Base-by-base conservation (phyloP, 1,284 basidiomycete species). In the Peniophora sp. region DNA sequence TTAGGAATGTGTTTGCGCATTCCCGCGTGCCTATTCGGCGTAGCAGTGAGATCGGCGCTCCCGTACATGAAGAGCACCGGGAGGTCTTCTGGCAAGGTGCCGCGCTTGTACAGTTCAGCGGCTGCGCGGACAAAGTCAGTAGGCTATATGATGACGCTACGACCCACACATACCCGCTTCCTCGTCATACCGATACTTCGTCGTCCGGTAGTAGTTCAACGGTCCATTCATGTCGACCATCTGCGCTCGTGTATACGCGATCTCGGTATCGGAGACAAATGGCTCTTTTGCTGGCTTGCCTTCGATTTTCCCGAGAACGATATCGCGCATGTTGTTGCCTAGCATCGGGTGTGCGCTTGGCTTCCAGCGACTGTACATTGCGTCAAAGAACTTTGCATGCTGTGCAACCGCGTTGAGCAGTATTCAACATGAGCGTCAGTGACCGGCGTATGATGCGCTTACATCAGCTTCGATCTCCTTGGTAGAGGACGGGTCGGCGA, bases 191-290 rank as follows among this genome's bases (percentile, higher is more conserved):
- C 83, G 72, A 52, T 69, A 53, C 54, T 72, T 71, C 15, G 67
- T 64, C 2, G 83, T 85, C 24, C 83, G 75, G 56, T 88, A 88
- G 61, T 86, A 88, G 52, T 82, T 83, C 11, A 86, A 63, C 2
- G 85, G 82, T 0, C 83, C 83, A 20, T 71, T 69, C 79, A 88
- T 80, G n/a, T 76, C 75, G 53, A 71, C 67, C 17, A 64, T 58
- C 51, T 73, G 66, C 11, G 69, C 60, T 15, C 70, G 18, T 55
- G 84, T 79, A 54, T 75, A 74, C 20, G 70, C 58, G 18, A 76
- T 64, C 57, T 85, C 53, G 11, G 45, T 24, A 2, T 44, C 36
- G 34, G 53, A 53, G 14, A 47, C 36, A 24, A 47, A 23, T 3
- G 3, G 3, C 15, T 18, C 45, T 3, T 6, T 36, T 3, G 47